Base-by-base conservation (phyloP, 192 early-diverging fungal species). In the Backusella parvicylindrica region DNA sequence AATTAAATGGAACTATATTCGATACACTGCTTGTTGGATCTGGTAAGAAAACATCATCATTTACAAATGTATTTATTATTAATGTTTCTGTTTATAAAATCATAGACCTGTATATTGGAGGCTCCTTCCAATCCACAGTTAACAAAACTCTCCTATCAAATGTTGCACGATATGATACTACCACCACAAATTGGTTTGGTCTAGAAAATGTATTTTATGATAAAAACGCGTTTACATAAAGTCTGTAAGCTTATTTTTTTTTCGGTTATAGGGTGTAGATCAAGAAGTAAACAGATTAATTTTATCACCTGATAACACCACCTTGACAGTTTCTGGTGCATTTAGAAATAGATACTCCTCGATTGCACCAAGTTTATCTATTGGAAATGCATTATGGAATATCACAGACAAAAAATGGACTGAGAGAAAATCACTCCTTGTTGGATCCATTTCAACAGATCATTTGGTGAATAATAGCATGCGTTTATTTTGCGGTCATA, bases 91-190 rank as follows among this genome's bases (percentile, higher is more conserved):
- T 41, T 41, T 41, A 41, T 41, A 41, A 13, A 41, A 41, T 2
- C 13, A 41, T 41, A 71, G 76, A 56, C 47, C 32, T 80, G 9
- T 80, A 70, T 70, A 71, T 76, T 15, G 79, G 79, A 37, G 79
- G 79, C 9, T 43, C 26, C 4, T 66, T 65, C 9, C 64, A 66
- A 65, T 64, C 50, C 12, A 71, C 53, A 7, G 4, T 71, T 11
- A 70, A 32, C n/a, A 56, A 38, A 4, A 6, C 33, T 21, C 35
- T 35, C 8, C 23, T 76, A 5, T 64, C 56, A 18, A 36, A 76
- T 40, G 31, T 74, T 18, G 79, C 73, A 6, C 15, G 43, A 5
- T 76, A 73, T 32, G 70, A 80, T 49, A 41, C 60, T 1, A 7
- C 16, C 2, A 49, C 16, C 13, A 66, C 36, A 5, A 21, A 28